A percentile compares a stretch with the other conserved stretches of the same genome.
phyloP scores from a whole-genome alignment of 2,329 filamentous ascomycete species.

The Didymella sp. region DNA sequence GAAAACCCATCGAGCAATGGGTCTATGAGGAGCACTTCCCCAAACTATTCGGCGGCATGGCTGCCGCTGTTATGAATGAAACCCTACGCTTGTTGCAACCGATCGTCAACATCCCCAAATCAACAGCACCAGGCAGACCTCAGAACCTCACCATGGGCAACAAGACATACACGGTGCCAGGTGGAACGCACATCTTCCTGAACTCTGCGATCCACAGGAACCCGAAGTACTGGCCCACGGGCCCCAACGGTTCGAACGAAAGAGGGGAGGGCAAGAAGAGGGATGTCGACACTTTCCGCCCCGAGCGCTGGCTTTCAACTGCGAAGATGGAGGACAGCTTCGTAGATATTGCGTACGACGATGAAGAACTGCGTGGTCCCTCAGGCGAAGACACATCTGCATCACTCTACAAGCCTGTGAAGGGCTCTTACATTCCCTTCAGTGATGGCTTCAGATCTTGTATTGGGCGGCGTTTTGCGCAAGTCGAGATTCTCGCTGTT shows the following conservation, averaged over 20 bases:
- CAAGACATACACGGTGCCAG: conserved; percentile 64
- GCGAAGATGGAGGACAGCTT: conserved; percentile 31
- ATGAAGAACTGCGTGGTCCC: conserved; percentile 66
- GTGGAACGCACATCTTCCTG: conserved; percentile 63
- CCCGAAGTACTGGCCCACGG: conserved; percentile 73
- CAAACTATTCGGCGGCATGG: conserved; percentile 70
- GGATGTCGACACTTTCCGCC: conserved; percentile 72
- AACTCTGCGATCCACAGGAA: conserved; percentile 67
- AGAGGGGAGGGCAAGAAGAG: conserved; percentile 29
- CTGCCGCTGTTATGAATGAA: conserved; percentile 80
- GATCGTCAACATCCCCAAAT: conserved; percentile 75
- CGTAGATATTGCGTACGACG: conserved; percentile 52
- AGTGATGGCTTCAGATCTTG: conserved; percentile 63
- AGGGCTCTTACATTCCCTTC: conserved; percentile 64
- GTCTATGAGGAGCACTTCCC: conserved; percentile 73
- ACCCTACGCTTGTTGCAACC: conserved; percentile 75
- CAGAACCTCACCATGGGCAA: conserved; percentile 68
- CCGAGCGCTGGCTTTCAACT: conserved; percentile 72
- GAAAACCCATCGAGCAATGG: conserved; percentile 67
- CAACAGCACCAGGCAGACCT: conserved; percentile 50
- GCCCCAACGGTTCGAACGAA: conserved; percentile 34
- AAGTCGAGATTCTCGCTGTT: conserved; percentile 63
- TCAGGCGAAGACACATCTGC: conserved; percentile 67
- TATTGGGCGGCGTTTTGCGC: conserved; percentile 63
- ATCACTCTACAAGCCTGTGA: conserved; percentile 60